Evolutionary conservation across 805 yeast species (phyloP).

Genomic region (Saturnispora diversa): DNA sequence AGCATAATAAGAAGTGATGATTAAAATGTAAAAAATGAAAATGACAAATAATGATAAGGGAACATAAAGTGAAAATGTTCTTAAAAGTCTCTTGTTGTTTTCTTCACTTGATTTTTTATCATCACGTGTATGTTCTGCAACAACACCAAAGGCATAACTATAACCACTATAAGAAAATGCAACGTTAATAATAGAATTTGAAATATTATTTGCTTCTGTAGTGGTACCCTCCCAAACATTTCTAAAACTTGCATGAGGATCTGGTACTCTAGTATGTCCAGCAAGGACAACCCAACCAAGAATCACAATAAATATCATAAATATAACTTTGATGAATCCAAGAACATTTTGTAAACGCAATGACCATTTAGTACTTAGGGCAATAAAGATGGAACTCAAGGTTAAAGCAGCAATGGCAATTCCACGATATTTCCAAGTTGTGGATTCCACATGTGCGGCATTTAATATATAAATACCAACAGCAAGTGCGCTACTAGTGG

Average conservation of each 20-base stretch:
- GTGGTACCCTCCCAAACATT: conserved; percentile 37
- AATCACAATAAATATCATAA: conserved; percentile 59
- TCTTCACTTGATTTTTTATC: conserved; percentile 32
- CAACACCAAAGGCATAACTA: conserved; percentile 33
- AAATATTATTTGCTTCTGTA: conserved; percentile 34
- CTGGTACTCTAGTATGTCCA: conserved; percentile 43
- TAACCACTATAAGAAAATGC: conserved; percentile 38
- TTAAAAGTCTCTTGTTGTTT: conserved; percentile 37
- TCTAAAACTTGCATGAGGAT: conserved; percentile 25
- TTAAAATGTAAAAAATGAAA: conserved; percentile 62
- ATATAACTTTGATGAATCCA: conserved; percentile 67
- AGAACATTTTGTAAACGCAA: conserved; percentile 55
- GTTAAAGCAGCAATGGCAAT: conserved; percentile 70
- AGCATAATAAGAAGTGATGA: conserved; percentile 72
- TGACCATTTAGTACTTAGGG: conserved; percentile 55
- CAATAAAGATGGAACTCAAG: conserved; percentile 59
- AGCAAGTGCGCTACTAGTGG: conserved; percentile 74
- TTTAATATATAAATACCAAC: conserved; percentile 70
- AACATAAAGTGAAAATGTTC: conserved; percentile 63
- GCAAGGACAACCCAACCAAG: conserved; percentile 85
- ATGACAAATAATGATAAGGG: conserved; percentile 60
- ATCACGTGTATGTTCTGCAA: conserved; percentile 35
- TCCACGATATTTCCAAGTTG: conserved; percentile 71
- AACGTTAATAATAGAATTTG: conserved; percentile 37
- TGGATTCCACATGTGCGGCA: conserved; percentile 61